Evolutionary conservation across 805 yeast genomes (phyloP), one percentile per base, ranked within the genome.

Genomic region (Cyberlindnera sargentensis): DNA sequence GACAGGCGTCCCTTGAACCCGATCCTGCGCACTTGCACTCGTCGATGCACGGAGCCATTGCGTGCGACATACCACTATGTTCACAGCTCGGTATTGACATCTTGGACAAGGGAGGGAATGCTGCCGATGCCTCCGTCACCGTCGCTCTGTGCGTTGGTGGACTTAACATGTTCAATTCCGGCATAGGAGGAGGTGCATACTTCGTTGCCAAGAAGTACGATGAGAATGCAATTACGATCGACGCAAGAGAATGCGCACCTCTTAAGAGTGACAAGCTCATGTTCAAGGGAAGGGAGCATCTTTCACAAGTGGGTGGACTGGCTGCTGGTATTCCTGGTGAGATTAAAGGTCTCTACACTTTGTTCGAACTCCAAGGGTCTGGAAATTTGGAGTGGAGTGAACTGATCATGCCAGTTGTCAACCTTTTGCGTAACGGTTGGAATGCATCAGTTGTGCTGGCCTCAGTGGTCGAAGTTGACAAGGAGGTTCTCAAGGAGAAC

Each of bases 301-400:
- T 73, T 10, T 73, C 95, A 0, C 75, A 76, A 50, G 64, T 80
- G 20, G 97, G 96, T 4, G 99, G 97, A 0, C 65, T 88, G n/a
- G 87, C 96, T 0, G 78, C 81, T 8, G 98, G 79, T 2, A 77
- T 84, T 20, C 99, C 99, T 0, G 99, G 99, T 8, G 98, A 91
- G 60, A 55, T 91, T 39, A 80, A 80, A 46, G 99, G 97, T 0
- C 66, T 89, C n/a, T 78, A 83, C 53, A 74, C 70, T 36, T 65
- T 91, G 34, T 77, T 65, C 61, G 51, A 62, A 29, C 49, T 61
- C 10, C 91, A 81, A 55, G 89, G 93, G 0, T 79, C 88, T 3
- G 95, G 95, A 0, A 70, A 68, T 4, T 59, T 86, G 7, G 53
- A 72, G 2, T 91, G 98, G 97, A 58, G 58, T 25, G 80, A 86